Percentiles rank a stretch among this genome's conserved stretches.
Conservation (phyloP, 1,284 basidiomycete genomes). For the Cystobasidium sp. region DNA sequence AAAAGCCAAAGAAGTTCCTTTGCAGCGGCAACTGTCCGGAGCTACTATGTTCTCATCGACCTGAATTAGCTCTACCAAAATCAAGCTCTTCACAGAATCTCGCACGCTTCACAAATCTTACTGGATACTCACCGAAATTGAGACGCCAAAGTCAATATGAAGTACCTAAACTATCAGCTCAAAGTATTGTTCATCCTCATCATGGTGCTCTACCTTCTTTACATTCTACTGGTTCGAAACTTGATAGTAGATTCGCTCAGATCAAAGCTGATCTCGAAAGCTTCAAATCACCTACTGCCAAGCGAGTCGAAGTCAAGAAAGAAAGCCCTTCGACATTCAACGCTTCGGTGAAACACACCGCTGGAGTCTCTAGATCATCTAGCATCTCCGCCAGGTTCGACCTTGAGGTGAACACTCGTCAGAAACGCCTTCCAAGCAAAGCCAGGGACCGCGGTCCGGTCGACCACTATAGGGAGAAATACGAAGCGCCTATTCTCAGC, state of each 20-base stretch:
- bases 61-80: background rate
- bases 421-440: background rate
- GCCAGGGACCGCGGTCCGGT: too few relatives aligned
- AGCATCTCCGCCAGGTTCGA: too few relatives aligned
- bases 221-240: background rate
- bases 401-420: too few relatives aligned
- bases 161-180: too few relatives aligned
- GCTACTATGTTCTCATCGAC: background rate
- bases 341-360: background rate
- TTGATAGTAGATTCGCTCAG: background rate
- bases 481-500: background rate
- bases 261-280: background rate
- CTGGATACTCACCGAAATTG: background rate
- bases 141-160: too few relatives aligned
- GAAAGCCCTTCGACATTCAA: background rate
- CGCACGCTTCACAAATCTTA: background rate
- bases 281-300: slow-evolving; percentile 4
- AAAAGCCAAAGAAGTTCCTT: background rate
- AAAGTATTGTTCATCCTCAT: too few relatives aligned
- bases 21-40: slow-evolving; percentile 5
- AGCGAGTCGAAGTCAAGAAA: background rate
- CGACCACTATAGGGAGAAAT: slow-evolving; percentile 1
- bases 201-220: too few relatives aligned
- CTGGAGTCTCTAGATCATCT: too few relatives aligned
- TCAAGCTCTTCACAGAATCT: background rate